phyloP scores from a whole-genome alignment of 1,139 yeast genomes.

The Scheffersomyces lignicola region DNA sequence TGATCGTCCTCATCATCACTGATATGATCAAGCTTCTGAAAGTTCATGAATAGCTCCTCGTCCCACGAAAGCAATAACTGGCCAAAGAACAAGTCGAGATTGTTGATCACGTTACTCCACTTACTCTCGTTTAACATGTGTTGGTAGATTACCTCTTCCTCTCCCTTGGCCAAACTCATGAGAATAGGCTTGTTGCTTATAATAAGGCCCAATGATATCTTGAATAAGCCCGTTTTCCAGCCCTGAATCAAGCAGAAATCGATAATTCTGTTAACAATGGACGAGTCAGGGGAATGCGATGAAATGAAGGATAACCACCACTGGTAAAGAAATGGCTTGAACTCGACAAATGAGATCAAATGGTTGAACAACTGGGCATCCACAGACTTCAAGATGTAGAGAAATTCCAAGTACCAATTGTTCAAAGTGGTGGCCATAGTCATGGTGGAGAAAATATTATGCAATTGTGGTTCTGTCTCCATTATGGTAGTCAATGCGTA shows the following conservation, averaged over 20 bases:
- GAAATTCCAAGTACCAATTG: constrained; percentile 56
- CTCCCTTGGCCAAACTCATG: constrained; percentile 46
- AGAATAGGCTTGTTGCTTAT: constrained; percentile 53
- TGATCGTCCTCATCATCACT: constrained; percentile 5
- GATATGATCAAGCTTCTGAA: constrained; percentile 1
- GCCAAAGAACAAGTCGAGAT: constrained; percentile 46
- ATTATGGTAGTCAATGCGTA: constrained; percentile 58
- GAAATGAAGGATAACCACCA: constrained; percentile 71
- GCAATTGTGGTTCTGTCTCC: constrained; percentile 60
- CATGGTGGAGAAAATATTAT: constrained; percentile 55
- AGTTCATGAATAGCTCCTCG: constrained; percentile 25
- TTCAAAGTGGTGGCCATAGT: constrained; percentile 59
- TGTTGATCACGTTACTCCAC: constrained; percentile 53
- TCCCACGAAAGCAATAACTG: constrained; percentile 39
- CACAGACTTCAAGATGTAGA: constrained; percentile 37
- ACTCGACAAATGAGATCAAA: constrained; percentile 41
- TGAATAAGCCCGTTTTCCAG: constrained; percentile 61
- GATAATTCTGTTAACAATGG: constrained; percentile 51
- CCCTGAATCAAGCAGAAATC: constrained; percentile 63
- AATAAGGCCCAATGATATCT: constrained; percentile 58
- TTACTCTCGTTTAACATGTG: constrained; percentile 58
- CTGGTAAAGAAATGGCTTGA: constrained; percentile 52
- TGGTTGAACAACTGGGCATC: constrained; percentile 49
- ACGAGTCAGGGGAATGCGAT: constrained; percentile 57
- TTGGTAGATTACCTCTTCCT: constrained; percentile 63